These are phyloP conservation scores for Hypoxylon intermedium DNA, from an alignment of 495 filamentous ascomycete genomes.

Conservation along the genomic window DNA sequence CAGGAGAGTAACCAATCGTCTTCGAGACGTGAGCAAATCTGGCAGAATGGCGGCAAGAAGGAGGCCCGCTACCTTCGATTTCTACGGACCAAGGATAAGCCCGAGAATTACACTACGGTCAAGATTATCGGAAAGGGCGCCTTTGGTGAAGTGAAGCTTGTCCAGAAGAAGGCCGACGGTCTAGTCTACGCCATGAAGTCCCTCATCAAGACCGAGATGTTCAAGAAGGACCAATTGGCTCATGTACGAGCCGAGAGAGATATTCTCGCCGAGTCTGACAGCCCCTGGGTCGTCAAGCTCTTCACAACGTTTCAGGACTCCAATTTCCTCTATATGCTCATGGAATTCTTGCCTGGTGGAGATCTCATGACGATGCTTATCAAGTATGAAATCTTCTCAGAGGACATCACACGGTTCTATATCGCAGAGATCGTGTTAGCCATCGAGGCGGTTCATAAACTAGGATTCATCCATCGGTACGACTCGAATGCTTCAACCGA, in stretches of 20 bases:
- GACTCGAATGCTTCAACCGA: constrained; percentile 36
- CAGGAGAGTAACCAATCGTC: constrained; percentile 74
- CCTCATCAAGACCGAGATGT: constrained; percentile 98
- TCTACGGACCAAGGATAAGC: constrained; percentile 87
- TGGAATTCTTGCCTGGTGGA: constrained; percentile 98
- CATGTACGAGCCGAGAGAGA: constrained; percentile 98
- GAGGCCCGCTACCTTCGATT: constrained; percentile 94
- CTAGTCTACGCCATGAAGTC: constrained; percentile 99
- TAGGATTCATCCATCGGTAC: constrained; percentile 98
- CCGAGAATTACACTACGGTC: constrained; percentile 90
- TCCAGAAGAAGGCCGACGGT: constrained; percentile 93
- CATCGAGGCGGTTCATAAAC: constrained; percentile 96
- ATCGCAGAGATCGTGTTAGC: constrained; percentile 98
- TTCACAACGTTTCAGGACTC: constrained; percentile 96
- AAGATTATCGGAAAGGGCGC: constrained; percentile 99
- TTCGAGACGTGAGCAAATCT: constrained; percentile 77
- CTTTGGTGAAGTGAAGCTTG: constrained; percentile 96
- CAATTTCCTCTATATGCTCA: constrained; percentile 96
- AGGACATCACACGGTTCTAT: constrained; percentile 98
- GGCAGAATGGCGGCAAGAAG: constrained; percentile 76
- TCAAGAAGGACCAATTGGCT: constrained; percentile 99
- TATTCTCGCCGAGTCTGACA: constrained; percentile 96
- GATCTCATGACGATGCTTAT: constrained; percentile 99
- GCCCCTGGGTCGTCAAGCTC: constrained; percentile 97
- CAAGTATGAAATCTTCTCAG: constrained; percentile 99